Evolutionary conservation across 805 yeast species (phyloP).

Genomic region (Yarrowia osloensis): DNA sequence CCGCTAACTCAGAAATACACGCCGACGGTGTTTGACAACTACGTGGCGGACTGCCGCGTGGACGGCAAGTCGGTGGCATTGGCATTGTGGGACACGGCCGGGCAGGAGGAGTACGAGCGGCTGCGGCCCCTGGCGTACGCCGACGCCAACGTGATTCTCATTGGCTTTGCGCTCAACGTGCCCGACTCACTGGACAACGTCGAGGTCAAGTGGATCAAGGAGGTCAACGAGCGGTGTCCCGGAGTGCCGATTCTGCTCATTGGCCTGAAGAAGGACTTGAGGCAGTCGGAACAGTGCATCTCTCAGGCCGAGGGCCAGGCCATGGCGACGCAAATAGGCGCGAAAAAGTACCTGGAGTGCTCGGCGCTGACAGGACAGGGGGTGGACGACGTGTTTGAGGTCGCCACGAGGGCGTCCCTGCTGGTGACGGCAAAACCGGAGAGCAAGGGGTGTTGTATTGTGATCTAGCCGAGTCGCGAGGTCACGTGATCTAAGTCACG

Average conservation of each 20-base stretch:
- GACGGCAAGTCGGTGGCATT: slow-evolving; percentile 89
- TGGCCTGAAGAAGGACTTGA: slow-evolving; percentile 81
- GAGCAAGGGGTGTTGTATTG: slow-evolving; percentile 14
- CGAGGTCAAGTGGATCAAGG: slow-evolving; percentile 81
- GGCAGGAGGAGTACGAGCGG: slow-evolving; percentile 93
- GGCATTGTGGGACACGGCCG: slow-evolving; percentile 95
- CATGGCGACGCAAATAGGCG: slow-evolving; percentile 78
- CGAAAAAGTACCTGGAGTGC: slow-evolving; percentile 80
- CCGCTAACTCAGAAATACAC: slow-evolving; percentile 44
- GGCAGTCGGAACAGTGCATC: slow-evolving; percentile 44
- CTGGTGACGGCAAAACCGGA: slow-evolving; percentile 39
- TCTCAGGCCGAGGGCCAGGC: slow-evolving; percentile 58
- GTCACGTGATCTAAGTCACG: not conserved
- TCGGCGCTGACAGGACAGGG: slow-evolving; percentile 93
- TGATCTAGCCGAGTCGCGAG: not conserved
- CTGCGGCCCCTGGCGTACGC: slow-evolving; percentile 85
- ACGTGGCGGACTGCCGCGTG: slow-evolving; percentile 90
- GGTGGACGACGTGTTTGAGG: slow-evolving; percentile 90
- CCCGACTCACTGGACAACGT: slow-evolving; percentile 87
- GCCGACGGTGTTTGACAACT: slow-evolving; percentile 93
- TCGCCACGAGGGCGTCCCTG: slow-evolving; percentile 82
- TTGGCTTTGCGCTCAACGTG: slow-evolving; percentile 82
- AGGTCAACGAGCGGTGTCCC: slow-evolving; percentile 79
- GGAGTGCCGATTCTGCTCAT: slow-evolving; percentile 74
- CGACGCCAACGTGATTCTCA: slow-evolving; percentile 80